phyloP scores from a whole-genome alignment of 75 land plant genomes.

The Isoetes taiwanensis region DNA sequence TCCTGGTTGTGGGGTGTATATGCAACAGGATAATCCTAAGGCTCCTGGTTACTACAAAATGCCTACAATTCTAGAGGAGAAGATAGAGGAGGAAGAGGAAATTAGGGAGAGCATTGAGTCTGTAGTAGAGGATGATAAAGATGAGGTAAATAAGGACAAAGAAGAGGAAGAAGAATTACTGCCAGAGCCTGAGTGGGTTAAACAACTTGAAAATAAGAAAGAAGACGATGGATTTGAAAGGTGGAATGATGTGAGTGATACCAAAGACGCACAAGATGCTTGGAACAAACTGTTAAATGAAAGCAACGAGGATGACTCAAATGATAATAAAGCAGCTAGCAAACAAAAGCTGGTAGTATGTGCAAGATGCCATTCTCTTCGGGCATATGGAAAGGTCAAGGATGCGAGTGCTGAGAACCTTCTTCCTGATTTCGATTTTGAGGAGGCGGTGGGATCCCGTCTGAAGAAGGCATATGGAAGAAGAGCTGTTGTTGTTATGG shows the following conservation, averaged over 20 bases:
- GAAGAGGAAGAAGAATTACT: conserved; percentile 20
- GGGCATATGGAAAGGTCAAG: conserved; percentile 67
- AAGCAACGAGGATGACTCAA: background rate
- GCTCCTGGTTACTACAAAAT: conserved; percentile 58
- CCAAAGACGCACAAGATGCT: background rate
- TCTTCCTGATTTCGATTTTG: conserved; percentile 79
- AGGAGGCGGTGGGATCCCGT: conserved; percentile 43
- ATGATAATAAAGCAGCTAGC: background rate
- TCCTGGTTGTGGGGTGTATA: conserved; percentile 89
- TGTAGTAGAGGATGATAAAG: background rate
- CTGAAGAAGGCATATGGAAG: conserved; percentile 30
- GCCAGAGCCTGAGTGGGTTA: conserved; percentile 3
- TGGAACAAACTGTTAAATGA: background rate
- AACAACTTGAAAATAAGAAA: background rate
- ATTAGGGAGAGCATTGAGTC: background rate
- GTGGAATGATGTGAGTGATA: background rate
- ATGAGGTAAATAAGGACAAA: conserved; percentile 7
- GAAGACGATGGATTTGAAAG: background rate
- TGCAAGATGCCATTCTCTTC: conserved; percentile 61
- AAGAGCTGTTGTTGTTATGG: conserved; percentile 62
- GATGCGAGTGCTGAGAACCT: conserved; percentile 49
- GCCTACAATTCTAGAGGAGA: conserved; percentile 2
- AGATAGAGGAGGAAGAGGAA: background rate
- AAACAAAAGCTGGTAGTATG: conserved; percentile 51
- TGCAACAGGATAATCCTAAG: conserved; percentile 72